Evolutionary conservation across 1,284 basidiomycete species (phyloP), one percentile per base, ranked within the genome.

Genomic region (Salmacisia buchloeana): DNA sequence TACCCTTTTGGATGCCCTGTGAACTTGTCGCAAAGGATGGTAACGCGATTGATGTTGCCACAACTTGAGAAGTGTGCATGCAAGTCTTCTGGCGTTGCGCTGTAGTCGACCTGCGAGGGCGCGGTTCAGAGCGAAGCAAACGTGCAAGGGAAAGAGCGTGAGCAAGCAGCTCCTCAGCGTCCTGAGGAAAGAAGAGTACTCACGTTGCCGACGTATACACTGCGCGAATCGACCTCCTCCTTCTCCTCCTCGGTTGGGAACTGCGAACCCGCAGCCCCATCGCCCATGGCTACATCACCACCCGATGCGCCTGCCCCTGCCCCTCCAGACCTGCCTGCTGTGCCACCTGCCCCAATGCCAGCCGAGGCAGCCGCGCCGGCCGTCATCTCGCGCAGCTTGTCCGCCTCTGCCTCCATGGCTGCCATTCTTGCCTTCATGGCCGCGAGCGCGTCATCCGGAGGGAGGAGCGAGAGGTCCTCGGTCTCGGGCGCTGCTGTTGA

Each of bases 1-100:
- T 71, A 94, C 91, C 94, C 96, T 87, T 97, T 98, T 43, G 96
- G 94, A 83, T 97, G 94, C 49, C 96, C 96, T 18, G 94, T 97
- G 81, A 97, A 98, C 83, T 98, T 98, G 85, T 99, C 96, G 81
- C 96, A 98, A 29, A 98, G 86, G 76, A 99, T 99, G 0, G 96
- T 99, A 58, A 99, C 93, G 73, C 96, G 87, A 83, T 99, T 98
- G 81, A 99, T 98, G 23, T 91, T 94, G 5, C 96, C 96, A 79
- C 94, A 97, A 29, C 93, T 88, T 79, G 93, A 90, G 83, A 99
- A 99, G 81, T 98, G 96, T 46, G 86, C 88, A 82, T 98, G 96
- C 63, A 99, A 93, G 81, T 99, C 96, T 82, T 98, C 96, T 15
- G 96, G 96, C 31, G 96, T 97, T 7, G 94, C 90, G 63, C 88